Evolutionary conservation across 306 rosid genomes (phyloP).

Genomic region (Delonix regia): DNA sequence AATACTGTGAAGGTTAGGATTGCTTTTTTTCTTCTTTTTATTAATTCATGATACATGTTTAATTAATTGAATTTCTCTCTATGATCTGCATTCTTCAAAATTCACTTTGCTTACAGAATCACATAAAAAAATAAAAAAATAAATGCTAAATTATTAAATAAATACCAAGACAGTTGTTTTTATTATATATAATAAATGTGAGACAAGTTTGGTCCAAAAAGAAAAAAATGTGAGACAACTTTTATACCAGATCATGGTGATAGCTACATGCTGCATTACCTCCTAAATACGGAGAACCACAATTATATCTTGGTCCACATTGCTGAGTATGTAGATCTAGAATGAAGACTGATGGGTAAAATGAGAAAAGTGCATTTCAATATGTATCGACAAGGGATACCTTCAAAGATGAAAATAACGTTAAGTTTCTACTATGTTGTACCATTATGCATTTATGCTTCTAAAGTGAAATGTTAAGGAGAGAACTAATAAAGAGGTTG

Average conservation of each 20-base stretch:
- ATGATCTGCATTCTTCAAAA: constrained; percentile 7
- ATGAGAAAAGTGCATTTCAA: not conserved
- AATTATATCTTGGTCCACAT: not conserved
- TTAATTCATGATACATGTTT: constrained; percentile 26
- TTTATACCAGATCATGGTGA: not conserved
- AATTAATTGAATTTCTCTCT: constrained; percentile 30
- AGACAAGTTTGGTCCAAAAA: not conserved
- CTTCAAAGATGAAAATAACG: constrained; percentile 11
- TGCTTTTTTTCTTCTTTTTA: constrained; percentile 36
- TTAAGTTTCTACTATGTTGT: constrained; percentile 9
- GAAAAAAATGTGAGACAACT: constrained; percentile 10
- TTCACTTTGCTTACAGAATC: constrained; percentile 11
- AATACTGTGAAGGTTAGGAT: constrained; percentile 89
- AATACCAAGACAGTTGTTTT: constrained; percentile 7
- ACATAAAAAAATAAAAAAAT: constrained; percentile 5
- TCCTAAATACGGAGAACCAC: constrained; percentile 12
- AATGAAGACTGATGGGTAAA: constrained; percentile 24
- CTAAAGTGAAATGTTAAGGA: not conserved
- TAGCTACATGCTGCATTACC: not conserved
- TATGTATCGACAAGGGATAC: constrained; percentile 2
- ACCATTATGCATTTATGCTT: not conserved
- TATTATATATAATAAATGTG: not conserved
- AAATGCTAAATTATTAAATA: constrained; percentile 2
- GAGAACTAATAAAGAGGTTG: not conserved
- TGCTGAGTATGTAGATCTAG: constrained; percentile 9